Evolutionary conservation across 139 green algal species (phyloP).

Genomic region (Diplosphaera chodatii): DNA sequence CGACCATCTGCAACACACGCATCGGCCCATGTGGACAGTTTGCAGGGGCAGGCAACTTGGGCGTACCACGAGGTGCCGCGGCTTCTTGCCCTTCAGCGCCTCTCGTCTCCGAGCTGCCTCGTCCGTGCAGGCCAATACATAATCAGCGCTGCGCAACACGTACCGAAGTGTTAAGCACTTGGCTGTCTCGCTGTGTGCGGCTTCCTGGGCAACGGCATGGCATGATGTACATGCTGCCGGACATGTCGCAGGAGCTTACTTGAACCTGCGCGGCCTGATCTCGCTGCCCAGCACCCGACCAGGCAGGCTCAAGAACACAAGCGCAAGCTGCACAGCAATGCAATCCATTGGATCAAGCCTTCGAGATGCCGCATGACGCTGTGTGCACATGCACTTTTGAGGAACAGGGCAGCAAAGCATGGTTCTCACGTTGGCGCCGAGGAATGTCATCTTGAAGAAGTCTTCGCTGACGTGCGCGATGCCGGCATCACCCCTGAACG

Average conservation of each 20-base stretch:
- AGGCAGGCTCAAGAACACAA: constrained; percentile 56
- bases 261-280: constrained; percentile 53
- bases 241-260: no score
- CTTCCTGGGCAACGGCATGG: no score
- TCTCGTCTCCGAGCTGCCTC: constrained; percentile 62
- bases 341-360: no score
- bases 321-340: constrained; percentile 35
- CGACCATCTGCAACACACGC: no score
- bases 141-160: constrained; percentile 69
- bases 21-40: no score
- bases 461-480: constrained; percentile 65
- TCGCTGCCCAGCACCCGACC: constrained; percentile 65
- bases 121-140: constrained; percentile 61
- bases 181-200: no score
- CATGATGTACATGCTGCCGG: no score
- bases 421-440: constrained; percentile 58
- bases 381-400: no score
- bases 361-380: no score
- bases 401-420: no score
- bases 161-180: no score
- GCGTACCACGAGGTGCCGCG: constrained; percentile 29
- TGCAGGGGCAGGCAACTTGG: no score
- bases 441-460: constrained; percentile 73
- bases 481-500: constrained; percentile 56
- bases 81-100: constrained; percentile 49